Base-by-base conservation (phyloP, 2,329 filamentous ascomycete genomes). In the Cercospora canescens region DNA sequence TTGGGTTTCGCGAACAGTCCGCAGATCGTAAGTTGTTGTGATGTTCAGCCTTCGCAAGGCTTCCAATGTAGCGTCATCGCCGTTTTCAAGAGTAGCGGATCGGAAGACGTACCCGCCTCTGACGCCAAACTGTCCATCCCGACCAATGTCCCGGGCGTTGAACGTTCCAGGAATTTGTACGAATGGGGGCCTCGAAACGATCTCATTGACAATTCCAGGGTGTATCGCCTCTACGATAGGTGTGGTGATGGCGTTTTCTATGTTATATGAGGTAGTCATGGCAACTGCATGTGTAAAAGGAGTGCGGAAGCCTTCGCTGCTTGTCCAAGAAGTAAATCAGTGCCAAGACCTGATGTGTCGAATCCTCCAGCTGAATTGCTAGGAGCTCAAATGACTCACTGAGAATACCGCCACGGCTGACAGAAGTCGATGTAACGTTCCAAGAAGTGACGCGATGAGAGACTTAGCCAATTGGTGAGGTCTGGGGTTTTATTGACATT, bases 111-210 rank as follows among this genome's bases (percentile, higher is more conserved):
- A 50, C 14, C 45, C 12, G 28, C 21, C 16, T 14, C 45, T 24
- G 2, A 28, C 45, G 12, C 45, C 45, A 50, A 6, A 11, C 6
- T 16, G 21, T 28, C 16, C 32, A 28, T 62, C 48, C 16, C 21
- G 24, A 16, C 39, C 60, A 8, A 63, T 37, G 28, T 63, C 50
- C 41, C 61, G 52, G 8, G 61, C 61, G n/a, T 63, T 63, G 61
- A 63, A 63, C 6, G 35, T 63, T 37, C 61, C 61, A 7, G 61
- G 61, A 28, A 63, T 41, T 12, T 57, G 24, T 37, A 63, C 52
- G 26, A 63, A 63, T 7, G 61, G 61, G 4, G 61, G 37, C 26
- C 56, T 37, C 30, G 52, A 57, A 34, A 57, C 55, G 35, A 63
- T 39, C 4, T 63, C 61, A 5, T 55, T 54, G 34, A 63, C 61